Evolutionary conservation across 306 rosid species (phyloP).

Genomic region (Citrullus colocynthis): DNA sequence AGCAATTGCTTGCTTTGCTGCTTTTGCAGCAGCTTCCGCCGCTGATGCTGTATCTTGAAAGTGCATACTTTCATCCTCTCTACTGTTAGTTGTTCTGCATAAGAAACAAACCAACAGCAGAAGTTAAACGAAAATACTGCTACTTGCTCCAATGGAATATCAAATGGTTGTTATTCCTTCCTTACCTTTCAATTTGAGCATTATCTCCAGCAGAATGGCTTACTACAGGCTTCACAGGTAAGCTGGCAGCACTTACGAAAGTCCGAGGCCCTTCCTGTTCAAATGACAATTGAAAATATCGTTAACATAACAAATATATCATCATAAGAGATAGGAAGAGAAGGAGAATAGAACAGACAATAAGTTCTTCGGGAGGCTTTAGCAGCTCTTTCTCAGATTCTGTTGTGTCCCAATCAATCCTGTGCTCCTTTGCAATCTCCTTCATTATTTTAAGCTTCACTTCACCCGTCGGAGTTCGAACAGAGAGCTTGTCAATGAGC

Average conservation of each 20-base stretch:
- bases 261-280: slow-evolving; percentile 52
- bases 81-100: slow-evolving; percentile 20
- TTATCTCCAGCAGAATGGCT: slow-evolving; percentile 26
- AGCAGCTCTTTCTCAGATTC: slow-evolving; percentile 86
- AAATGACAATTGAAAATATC: not conserved
- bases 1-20: slow-evolving; percentile 73
- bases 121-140: not conserved
- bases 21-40: slow-evolving; percentile 86
- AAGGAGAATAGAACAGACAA: slow-evolving; percentile 30
- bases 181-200: slow-evolving; percentile 17
- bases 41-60: slow-evolving; percentile 55
- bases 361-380: slow-evolving; percentile 66
- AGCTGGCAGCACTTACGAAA: slow-evolving; percentile 60
- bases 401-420: slow-evolving; percentile 74
- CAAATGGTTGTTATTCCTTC: not conserved
- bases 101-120: slow-evolving; percentile 6
- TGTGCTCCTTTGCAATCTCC: slow-evolving; percentile 87
- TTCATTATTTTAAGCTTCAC: slow-evolving; percentile 70
- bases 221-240: slow-evolving; percentile 34
- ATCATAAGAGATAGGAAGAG: not conserved
- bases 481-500: slow-evolving; percentile 96
- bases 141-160: not conserved
- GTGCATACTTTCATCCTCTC: slow-evolving; percentile 22
- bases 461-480: slow-evolving; percentile 66
- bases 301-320: not conserved